Evolutionary conservation across 441 rosid genomes (phyloP).

Genomic region (Brassica balearica): DNA sequence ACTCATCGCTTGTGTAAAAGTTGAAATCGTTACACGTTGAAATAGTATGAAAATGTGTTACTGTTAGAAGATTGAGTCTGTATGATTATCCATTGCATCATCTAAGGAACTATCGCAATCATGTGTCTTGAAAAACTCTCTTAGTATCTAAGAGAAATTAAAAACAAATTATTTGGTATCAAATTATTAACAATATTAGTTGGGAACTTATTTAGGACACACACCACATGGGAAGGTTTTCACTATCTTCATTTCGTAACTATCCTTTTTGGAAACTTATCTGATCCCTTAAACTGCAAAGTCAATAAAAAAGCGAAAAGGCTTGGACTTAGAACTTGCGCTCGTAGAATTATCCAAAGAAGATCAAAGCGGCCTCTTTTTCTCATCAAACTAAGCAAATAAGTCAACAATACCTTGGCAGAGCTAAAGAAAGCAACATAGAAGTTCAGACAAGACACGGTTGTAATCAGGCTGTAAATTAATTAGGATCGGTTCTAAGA

Average conservation of each 20-base stretch:
- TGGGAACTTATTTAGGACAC: conserved; percentile 28
- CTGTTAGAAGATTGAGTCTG: neutral
- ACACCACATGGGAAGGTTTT: conserved; percentile 6
- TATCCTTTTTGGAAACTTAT: conserved; percentile 16
- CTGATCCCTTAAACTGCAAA: conserved; percentile 14
- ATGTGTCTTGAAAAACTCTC: neutral
- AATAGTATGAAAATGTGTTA: conserved; percentile 1
- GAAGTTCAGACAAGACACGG: neutral
- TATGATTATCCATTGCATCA: conserved; percentile 14
- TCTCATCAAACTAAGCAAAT: neutral
- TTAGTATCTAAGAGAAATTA: neutral
- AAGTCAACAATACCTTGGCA: conserved; percentile 4
- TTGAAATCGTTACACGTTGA: conserved; percentile 1
- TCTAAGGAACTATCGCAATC: conserved; percentile 19
- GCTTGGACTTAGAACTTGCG: neutral
- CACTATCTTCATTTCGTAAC: conserved; percentile 12
- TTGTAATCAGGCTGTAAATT: neutral
- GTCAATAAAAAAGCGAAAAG: neutral
- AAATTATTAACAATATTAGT: conserved; percentile 18
- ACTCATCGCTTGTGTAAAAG: neutral
- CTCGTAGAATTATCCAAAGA: neutral
- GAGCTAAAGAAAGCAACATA: conserved; percentile 21
- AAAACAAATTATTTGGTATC: neutral
- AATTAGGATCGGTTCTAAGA: neutral
- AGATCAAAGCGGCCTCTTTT: neutral